These are phyloP conservation scores for Sanguinoderma infundibulare DNA, from an alignment of 1,284 basidiomycete species.

Conservation along the genomic window DNA sequence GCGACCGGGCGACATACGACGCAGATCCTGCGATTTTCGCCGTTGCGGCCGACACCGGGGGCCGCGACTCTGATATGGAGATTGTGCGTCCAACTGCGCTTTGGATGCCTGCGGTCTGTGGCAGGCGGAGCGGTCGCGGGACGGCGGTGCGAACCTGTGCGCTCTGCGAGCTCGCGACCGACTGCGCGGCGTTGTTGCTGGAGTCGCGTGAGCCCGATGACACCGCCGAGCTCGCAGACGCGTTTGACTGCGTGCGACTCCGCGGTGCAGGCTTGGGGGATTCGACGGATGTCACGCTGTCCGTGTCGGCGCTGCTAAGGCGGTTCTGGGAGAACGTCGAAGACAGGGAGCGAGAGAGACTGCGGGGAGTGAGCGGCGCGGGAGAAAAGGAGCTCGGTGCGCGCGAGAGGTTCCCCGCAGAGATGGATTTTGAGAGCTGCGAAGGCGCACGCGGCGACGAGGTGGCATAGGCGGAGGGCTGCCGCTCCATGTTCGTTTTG, in stretches of 20 bases:
- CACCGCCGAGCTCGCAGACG: conserved; percentile 24
- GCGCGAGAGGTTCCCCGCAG: conserved; percentile 16
- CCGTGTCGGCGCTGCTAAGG: conserved; percentile 12
- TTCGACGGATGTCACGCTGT: conserved; percentile 18
- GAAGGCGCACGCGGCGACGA: conserved; percentile 22
- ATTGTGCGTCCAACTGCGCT: conserved; percentile 2
- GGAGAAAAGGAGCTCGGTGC: conserved; percentile 17
- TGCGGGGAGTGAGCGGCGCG: conserved; percentile 1
- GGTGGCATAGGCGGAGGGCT: conserved; percentile 30
- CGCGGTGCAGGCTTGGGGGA: conserved; percentile 4
- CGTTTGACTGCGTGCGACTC: conserved; percentile 23
- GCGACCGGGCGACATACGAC: conserved; percentile 3
- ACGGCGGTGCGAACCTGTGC: conserved; percentile 7
- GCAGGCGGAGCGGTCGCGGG: conserved; percentile 27
- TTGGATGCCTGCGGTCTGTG: conserved; percentile 22
- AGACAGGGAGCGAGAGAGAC: conserved; percentile 24
- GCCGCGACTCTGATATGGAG: not conserved
- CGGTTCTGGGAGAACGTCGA: conserved; percentile 17
- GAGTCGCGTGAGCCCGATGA: conserved; percentile 27
- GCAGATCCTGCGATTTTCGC: conserved; percentile 1
- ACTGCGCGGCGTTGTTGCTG: conserved; percentile 17
- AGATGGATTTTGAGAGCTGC: conserved; percentile 22
- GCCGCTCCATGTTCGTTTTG: conserved; percentile 54
- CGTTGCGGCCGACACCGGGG: conserved; percentile 4
- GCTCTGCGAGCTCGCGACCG: conserved; percentile 22